phyloP scores from a whole-genome alignment of 2,329 filamentous ascomycete genomes.

The Colletotrichum sp. region DNA sequence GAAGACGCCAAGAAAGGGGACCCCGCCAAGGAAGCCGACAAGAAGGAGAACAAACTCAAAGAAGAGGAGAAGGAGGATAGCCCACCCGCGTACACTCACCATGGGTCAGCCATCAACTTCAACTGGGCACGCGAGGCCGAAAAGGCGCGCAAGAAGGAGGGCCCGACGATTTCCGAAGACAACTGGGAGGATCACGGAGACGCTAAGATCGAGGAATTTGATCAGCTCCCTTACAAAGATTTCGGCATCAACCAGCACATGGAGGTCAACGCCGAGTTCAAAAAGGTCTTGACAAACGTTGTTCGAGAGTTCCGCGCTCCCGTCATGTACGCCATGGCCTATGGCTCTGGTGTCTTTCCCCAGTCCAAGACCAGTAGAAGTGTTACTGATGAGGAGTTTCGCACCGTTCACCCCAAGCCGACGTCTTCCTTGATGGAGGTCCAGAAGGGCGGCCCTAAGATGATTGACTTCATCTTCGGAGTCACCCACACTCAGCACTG shows the following conservation, averaged over 20 bases:
- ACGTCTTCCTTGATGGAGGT: conserved; percentile 82
- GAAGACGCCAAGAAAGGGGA: background rate
- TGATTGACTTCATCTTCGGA: conserved; percentile 98
- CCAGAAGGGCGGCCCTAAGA: conserved; percentile 88
- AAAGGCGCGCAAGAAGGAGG: conserved; percentile 1
- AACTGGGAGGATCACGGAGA: conserved; percentile 51
- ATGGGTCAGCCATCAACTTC: conserved; percentile 23
- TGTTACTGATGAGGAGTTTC: conserved; percentile 61
- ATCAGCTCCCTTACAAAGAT: conserved; percentile 49
- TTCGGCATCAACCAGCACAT: conserved; percentile 98
- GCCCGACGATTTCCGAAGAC: conserved; percentile 21
- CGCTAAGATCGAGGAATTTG: conserved; percentile 46
- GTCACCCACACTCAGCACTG: conserved; percentile 95
- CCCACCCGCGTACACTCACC: conserved; percentile 6
- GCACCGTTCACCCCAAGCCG: conserved; percentile 79
- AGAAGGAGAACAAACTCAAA: background rate
- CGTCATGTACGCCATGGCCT: conserved; percentile 95
- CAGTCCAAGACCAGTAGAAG: conserved; percentile 62
- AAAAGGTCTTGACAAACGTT: conserved; percentile 85
- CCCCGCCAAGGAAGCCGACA: background rate
- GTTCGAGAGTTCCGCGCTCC: conserved; percentile 92
- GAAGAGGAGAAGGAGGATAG: background rate
- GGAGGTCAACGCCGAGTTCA: conserved; percentile 93
- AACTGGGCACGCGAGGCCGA: conserved; percentile 13
- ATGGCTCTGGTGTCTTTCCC: conserved; percentile 95